Percentiles rank a stretch among this genome's conserved stretches.
These are phyloP conservation scores for Penicillium odoratum DNA, from an alignment of 495 filamentous ascomycete genomes.

Conservation along the genomic window DNA sequence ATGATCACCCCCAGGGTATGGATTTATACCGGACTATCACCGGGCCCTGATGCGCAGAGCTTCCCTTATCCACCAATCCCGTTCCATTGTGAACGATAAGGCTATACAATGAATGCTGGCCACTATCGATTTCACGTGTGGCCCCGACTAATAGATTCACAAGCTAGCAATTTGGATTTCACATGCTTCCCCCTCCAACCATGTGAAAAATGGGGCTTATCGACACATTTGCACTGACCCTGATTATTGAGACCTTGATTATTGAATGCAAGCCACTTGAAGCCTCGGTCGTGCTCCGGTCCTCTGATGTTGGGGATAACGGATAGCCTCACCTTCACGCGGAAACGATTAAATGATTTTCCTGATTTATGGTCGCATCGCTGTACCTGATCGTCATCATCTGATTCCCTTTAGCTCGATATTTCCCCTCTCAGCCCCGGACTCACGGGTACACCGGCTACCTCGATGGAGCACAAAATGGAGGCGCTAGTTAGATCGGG, in stretches of 20 bases:
- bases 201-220: slow-evolving; percentile 1
- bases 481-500: neutral
- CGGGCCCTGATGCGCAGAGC: neutral
- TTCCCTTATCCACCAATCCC: slow-evolving; percentile 4
- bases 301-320: neutral
- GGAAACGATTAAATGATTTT: neutral
- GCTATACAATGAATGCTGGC: slow-evolving; percentile 5
- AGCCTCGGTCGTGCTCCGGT: neutral
- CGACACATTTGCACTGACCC: neutral
- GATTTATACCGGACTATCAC: neutral
- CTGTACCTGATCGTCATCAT: slow-evolving; percentile 7
- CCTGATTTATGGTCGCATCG: neutral
- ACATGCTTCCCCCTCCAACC: neutral
- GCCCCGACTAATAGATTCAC: slow-evolving; percentile 2
- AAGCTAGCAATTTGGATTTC: slow-evolving; percentile 5
- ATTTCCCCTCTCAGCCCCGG: neutral
- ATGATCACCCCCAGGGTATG: neutral
- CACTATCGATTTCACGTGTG: slow-evolving; percentile 22
- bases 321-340: neutral
- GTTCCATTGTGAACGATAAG: neutral
- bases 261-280: neutral
- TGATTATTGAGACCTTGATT: neutral
- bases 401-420: neutral
- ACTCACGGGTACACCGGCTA: slow-evolving; percentile 3
- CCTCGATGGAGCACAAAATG: slow-evolving; percentile 3